A percentile compares a stretch with the other conserved stretches of the same genome.
These are phyloP conservation scores for Phlyctochytrium bullatum DNA, from an alignment of 192 early-diverging fungal genomes.

Conservation along the genomic window DNA sequence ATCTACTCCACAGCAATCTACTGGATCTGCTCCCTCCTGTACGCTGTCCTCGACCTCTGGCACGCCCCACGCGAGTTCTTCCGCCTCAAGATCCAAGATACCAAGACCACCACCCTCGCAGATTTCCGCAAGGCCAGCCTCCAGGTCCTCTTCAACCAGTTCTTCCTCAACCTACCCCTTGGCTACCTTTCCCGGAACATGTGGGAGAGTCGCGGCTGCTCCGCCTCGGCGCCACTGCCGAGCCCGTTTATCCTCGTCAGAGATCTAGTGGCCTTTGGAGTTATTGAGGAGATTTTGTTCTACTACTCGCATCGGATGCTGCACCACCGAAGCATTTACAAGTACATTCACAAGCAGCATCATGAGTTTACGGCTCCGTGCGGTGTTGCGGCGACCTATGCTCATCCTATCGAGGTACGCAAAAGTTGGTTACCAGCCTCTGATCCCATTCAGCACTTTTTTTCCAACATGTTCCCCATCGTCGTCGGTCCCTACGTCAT, in stretches of 20 bases:
- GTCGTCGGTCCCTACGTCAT: constrained; percentile 73
- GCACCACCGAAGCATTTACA: constrained; percentile 85
- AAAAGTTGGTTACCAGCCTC: too few species aligned
- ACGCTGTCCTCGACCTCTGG: background rate
- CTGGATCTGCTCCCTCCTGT: background rate
- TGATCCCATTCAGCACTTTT: constrained; percentile 59
- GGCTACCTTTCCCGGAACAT: background rate
- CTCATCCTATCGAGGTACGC: constrained; percentile 76
- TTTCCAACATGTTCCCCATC: constrained; percentile 82
- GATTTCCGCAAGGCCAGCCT: background rate
- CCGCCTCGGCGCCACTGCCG: constrained; percentile 3
- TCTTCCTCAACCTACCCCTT: constrained; percentile 5
- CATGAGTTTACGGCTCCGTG: constrained; percentile 90
- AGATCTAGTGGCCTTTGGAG: constrained; percentile 64
- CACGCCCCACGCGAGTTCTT: background rate
- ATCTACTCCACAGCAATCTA: background rate
- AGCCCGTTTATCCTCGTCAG: background rate
- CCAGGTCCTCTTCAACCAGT: constrained; percentile 8
- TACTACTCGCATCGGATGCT: constrained; percentile 83
- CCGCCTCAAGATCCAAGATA: constrained; percentile 1
- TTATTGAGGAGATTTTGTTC: constrained; percentile 84
- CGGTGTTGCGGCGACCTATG: constrained; percentile 85
- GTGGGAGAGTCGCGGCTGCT: background rate
- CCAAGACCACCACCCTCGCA: background rate
- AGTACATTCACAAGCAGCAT: constrained; percentile 89